A percentile compares a stretch with the other conserved stretches of the same genome.
Conservation (phyloP, 257 asterid species). For the Primulina eburnea region DNA sequence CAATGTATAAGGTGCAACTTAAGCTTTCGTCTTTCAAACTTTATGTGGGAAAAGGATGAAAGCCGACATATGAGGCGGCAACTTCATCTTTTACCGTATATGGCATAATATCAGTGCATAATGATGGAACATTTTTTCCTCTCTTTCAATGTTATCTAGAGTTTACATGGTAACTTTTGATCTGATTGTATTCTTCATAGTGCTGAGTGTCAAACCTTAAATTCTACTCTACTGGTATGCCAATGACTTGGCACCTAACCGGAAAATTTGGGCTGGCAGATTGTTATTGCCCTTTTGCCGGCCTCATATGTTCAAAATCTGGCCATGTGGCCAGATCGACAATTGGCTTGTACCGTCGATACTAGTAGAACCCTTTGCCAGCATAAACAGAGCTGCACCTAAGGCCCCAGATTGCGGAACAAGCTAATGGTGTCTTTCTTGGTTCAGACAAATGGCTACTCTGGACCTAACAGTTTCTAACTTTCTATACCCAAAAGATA, state of each 20-base stretch:
- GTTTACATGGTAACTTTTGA: neutral
- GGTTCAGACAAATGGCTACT: neutral
- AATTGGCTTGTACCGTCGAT: too few relatives aligned
- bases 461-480: neutral
- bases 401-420: neutral
- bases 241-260: too few relatives aligned
- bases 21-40: too few relatives aligned
- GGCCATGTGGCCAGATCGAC: too few relatives aligned
- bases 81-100: neutral
- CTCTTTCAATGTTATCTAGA: neutral
- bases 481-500: neutral
- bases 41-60: too few relatives aligned
- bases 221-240: too few relatives aligned
- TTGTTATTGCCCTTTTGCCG: too few relatives aligned
- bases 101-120: neutral
- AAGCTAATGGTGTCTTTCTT: neutral
- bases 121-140: neutral
- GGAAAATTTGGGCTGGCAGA: too few relatives aligned
- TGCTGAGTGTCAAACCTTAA: neutral
- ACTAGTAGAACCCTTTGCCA: neutral
- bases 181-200: neutral
- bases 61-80: too few relatives aligned
- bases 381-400: neutral
- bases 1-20: too few relatives aligned
- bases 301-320: too few relatives aligned